Base-by-base conservation (phyloP, 306 rosid genomes). In the Vachellia collinsii region DNA sequence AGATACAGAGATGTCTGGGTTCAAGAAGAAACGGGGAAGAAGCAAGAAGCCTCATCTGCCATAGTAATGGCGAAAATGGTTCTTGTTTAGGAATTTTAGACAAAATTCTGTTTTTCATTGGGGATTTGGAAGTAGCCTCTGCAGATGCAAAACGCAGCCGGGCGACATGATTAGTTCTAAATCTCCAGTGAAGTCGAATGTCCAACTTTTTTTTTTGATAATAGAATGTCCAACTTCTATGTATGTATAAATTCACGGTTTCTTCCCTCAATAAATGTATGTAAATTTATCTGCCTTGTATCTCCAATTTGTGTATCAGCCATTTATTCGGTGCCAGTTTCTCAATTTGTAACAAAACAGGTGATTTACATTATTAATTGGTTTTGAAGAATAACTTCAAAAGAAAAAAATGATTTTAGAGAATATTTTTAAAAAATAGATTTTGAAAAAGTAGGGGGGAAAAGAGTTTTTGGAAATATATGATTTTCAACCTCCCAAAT, bases 111-210 rank as follows among this genome's bases (percentile, higher is more conserved):
- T 92, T 92, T 41, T 92, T 92, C 88, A 85, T 92, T 59, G 91
- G 97, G 79, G 94, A 92, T 81, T 85, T 90, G 86, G 94, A 92
- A 74, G 94, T 88, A 77, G 94, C 97, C 78, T 86, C 93, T 22
- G 84, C 85, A 0, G 89, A 86, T 77, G 93, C 92, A 58, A 90
- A 92, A 81, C 92, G 89, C 22, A 84, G 83, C 75, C 84, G 89
- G 79, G 73, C 81, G 43, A 71, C 80, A 42, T 88, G 82, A 92
- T 64, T 63, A 67, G 11, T 3, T 58, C 77, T 19, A 11, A 39
- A 23, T 70, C 46, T 50, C 72, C 17, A 37, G 10, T 61, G 51
- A 47, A 73, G 17, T 85, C 75, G 65, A 42, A 54, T 50, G 80
- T 78, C 64, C 37, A 83, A 73, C 46, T 61, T 77, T n/a, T n/a